phyloP scores from a whole-genome alignment of 352 stramenopile genomes.

The Pythium coloratum region DNA sequence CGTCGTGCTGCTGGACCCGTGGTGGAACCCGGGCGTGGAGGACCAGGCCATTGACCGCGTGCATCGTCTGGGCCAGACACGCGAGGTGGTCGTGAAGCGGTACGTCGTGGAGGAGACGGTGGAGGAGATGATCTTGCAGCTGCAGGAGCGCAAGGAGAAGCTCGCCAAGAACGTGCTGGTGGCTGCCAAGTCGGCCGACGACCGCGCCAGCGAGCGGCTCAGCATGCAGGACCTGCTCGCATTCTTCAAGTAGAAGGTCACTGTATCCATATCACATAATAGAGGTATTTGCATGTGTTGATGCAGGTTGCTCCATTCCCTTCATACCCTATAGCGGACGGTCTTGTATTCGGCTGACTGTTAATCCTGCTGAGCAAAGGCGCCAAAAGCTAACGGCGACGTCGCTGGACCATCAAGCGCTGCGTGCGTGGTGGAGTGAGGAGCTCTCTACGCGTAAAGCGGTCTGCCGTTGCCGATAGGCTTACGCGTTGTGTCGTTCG shows the following conservation, averaged over 20 bases:
- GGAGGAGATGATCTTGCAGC: slow-evolving; percentile 90
- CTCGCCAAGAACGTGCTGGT: slow-evolving; percentile 87
- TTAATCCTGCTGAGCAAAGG: not conserved
- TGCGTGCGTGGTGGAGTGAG: not conserved
- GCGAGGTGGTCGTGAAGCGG: slow-evolving; percentile 86
- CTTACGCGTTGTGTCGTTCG: not conserved
- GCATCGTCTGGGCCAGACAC: slow-evolving; percentile 85
- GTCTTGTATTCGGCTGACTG: slow-evolving; percentile 13
- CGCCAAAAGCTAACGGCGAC: not conserved
- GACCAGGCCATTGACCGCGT: slow-evolving; percentile 94
- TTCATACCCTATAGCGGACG: not conserved
- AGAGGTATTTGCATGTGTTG: not conserved
- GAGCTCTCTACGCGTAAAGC: not conserved
- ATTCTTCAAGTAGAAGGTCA: slow-evolving; percentile 49
- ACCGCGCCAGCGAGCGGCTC: slow-evolving; percentile 45
- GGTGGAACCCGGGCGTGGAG: slow-evolving; percentile 94
- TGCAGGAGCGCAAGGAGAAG: slow-evolving; percentile 89
- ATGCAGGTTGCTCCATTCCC: not conserved
- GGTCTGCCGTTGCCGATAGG: not conserved
- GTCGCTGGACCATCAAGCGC: not conserved
- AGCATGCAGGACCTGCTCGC: slow-evolving; percentile 68
- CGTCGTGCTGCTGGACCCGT: slow-evolving; percentile 90
- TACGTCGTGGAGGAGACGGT: slow-evolving; percentile 89
- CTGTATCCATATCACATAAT: slow-evolving; percentile 24
- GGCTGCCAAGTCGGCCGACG: slow-evolving; percentile 39